phyloP scores from a whole-genome alignment of 75 land plant species.

The Isoetes taiwanensis region DNA sequence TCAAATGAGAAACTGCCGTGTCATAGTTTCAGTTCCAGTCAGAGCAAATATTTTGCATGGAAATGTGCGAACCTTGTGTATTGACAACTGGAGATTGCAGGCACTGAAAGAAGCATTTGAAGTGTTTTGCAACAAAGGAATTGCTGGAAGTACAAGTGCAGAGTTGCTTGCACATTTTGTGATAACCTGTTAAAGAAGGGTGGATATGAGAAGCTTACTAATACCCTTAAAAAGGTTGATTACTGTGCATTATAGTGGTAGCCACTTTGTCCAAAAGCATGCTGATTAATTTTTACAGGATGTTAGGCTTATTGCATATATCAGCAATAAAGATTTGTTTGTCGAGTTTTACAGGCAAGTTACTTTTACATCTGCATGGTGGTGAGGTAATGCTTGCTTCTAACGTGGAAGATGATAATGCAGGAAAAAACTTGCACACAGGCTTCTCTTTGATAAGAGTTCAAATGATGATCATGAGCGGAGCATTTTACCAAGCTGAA shows the following conservation, averaged over 20 bases:
- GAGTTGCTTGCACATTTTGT: conserved; percentile 81
- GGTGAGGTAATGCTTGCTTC: too few species aligned
- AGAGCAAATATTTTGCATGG: too few species aligned
- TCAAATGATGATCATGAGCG: conserved; percentile 91
- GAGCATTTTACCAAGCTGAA: conserved; percentile 80
- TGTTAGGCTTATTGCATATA: conserved; percentile 81
- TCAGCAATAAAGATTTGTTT: conserved; percentile 85
- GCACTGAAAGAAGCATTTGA: conserved; percentile 92
- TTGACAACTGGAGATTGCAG: conserved; percentile 19
- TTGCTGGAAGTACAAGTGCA: conserved; percentile 79
- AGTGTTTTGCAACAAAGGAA: conserved; percentile 80
- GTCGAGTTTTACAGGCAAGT: conserved; percentile 80
- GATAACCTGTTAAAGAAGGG: conserved; percentile 86
- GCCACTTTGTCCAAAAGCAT: too few species aligned
- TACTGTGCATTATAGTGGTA: not conserved
- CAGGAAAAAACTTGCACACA: conserved; percentile 78
- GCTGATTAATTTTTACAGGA: conserved; percentile 32
- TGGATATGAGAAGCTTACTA: conserved; percentile 79
- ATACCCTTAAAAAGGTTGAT: conserved; percentile 77
- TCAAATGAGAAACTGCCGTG: not conserved
- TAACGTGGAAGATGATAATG: conserved; percentile 4
- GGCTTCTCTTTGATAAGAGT: conserved; percentile 84
- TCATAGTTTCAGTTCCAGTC: not conserved
- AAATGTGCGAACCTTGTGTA: not conserved
- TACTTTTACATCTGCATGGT: too few species aligned